phyloP scores from a whole-genome alignment of 176 grass and related monocot genomes.

The Urochloa ruziziensis region DNA sequence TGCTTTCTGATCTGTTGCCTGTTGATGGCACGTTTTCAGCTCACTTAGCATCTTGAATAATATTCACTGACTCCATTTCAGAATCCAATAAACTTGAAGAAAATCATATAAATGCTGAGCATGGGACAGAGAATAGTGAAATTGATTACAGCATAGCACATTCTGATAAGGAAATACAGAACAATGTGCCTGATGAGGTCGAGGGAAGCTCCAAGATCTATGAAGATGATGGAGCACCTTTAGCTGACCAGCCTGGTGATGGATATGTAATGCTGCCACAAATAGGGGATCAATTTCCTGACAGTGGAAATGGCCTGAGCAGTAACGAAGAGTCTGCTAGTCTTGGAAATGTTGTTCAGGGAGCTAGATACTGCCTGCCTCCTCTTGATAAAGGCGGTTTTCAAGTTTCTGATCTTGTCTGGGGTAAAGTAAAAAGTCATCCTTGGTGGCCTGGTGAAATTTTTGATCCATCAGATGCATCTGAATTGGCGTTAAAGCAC shows the following conservation, averaged over 20 bases:
- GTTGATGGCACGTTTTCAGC: neutral
- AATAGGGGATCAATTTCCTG: conserved; percentile 6
- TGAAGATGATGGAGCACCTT: conserved; percentile 3
- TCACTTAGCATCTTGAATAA: neutral
- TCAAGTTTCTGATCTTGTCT: conserved; percentile 76
- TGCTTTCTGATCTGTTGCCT: neutral
- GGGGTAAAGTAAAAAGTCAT: conserved; percentile 98
- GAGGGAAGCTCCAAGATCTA: conserved; percentile 1
- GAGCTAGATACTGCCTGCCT: conserved; percentile 55
- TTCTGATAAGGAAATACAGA: conserved; percentile 17
- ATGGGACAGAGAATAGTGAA: neutral
- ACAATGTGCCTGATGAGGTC: neutral
- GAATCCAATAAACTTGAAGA: neutral
- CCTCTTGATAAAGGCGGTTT: conserved; percentile 58
- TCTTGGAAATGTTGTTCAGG: neutral
- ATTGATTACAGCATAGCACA: neutral
- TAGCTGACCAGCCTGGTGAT: neutral
- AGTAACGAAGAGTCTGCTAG: neutral
- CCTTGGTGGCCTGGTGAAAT: conserved; percentile 99
- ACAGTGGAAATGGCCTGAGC: neutral
- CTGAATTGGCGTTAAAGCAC: conserved; percentile 82
- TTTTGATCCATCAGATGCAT: conserved; percentile 74
- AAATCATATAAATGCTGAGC: neutral
- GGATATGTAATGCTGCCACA: neutral
- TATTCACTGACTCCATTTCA: neutral